Evolutionary conservation across 2,329 filamentous ascomycete species (phyloP).

Genomic region (Cladosporium oxysporum): DNA sequence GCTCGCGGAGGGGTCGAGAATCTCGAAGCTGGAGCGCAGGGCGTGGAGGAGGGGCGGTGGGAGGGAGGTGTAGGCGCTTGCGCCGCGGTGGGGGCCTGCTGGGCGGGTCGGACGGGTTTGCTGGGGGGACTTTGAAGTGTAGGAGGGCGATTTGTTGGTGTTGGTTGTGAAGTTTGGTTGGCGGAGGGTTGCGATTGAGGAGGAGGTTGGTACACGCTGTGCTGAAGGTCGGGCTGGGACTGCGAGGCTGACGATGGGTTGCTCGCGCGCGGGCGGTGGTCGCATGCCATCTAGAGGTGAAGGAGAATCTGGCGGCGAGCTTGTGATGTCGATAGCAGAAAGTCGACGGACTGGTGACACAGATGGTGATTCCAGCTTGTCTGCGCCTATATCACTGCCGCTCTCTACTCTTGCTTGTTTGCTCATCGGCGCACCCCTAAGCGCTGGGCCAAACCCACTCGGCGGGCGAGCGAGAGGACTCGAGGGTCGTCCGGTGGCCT

Average conservation of each 20-base stretch:
- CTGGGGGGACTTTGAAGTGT: slow-evolving; percentile 10
- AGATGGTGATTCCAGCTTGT: slow-evolving; percentile 11
- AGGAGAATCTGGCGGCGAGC: slow-evolving; percentile 14
- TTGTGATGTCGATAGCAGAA: slow-evolving; percentile 7
- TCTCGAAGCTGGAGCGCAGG: slow-evolving; percentile 89
- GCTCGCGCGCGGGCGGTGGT: slow-evolving; percentile 31
- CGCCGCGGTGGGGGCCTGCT: slow-evolving; percentile 19
- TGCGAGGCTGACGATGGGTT: slow-evolving; percentile 33
- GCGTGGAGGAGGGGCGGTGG: slow-evolving; percentile 81
- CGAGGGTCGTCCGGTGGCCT: slow-evolving; percentile 32
- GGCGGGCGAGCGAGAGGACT: slow-evolving; percentile 40
- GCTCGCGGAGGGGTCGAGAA: slow-evolving; percentile 86
- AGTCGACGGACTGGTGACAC: slow-evolving; percentile 17
- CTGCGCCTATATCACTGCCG: slow-evolving; percentile 17
- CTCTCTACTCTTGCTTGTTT: slow-evolving; percentile 23
- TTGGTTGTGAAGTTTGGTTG: slow-evolving; percentile 25
- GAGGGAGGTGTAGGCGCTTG: slow-evolving; percentile 62
- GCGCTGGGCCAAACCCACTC: slow-evolving; percentile 33
- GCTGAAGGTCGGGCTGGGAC: slow-evolving; percentile 37
- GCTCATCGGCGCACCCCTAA: slow-evolving; percentile 27
- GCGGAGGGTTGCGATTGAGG: slow-evolving; percentile 29
- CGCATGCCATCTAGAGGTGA: slow-evolving; percentile 26
- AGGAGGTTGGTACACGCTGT: slow-evolving; percentile 42
- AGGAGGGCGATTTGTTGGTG: neutral
- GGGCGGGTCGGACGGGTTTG: slow-evolving; percentile 15